phyloP scores from a whole-genome alignment of 2,329 filamentous ascomycete genomes.

The Dichotomopilus funicola region DNA sequence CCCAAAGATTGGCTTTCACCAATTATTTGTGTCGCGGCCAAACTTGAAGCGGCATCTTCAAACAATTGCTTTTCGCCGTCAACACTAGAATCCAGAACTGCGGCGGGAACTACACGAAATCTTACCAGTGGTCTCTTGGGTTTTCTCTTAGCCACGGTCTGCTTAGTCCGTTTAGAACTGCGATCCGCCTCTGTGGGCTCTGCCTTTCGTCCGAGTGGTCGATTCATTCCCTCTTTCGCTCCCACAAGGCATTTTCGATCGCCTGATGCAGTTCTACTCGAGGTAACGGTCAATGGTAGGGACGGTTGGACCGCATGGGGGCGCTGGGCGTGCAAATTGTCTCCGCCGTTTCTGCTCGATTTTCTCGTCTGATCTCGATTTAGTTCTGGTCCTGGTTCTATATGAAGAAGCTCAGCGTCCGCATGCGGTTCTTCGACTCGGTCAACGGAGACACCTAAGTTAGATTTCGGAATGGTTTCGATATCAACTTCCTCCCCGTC shows the following conservation, averaged over 20 bases:
- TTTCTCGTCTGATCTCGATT: neutral
- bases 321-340: neutral
- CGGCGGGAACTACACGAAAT: neutral
- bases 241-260: too few species aligned
- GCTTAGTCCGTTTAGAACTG: neutral
- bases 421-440: neutral
- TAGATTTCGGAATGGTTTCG: neutral
- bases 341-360: neutral
- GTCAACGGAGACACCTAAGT: neutral
- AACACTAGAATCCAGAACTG: neutral
- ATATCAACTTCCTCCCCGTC: neutral
- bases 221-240: too few species aligned
- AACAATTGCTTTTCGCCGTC: constrained; percentile 13
- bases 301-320: neutral
- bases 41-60: constrained; percentile 5
- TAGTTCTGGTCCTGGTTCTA: neutral
- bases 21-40: constrained; percentile 12
- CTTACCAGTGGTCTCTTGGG: constrained; percentile 18
- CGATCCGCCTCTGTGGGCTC: too few species aligned
- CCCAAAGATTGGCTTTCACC: constrained; percentile 10
- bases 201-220: too few species aligned
- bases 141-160: constrained; percentile 11
- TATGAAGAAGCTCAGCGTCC: neutral
- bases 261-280: neutral
- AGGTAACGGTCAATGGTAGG: neutral